Evolutionary conservation across 2,329 filamentous ascomycete genomes (phyloP).

Genomic region (Trichoderma brevicompactum): DNA sequence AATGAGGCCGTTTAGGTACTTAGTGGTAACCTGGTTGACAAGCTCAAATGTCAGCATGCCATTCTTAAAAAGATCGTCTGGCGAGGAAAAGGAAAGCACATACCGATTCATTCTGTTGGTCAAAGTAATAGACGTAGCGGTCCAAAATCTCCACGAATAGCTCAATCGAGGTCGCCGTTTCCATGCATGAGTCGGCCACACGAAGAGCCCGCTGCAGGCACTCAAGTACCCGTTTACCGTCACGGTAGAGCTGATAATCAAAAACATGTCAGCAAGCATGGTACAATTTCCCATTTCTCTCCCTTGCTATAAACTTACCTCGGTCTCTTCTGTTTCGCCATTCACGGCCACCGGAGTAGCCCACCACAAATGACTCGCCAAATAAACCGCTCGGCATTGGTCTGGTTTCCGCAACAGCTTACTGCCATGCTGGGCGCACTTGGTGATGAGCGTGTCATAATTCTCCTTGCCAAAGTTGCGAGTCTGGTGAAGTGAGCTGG

Average conservation of each 20-base stretch:
- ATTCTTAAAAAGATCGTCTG: background rate
- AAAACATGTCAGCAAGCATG: constrained; percentile 34
- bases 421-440: constrained; percentile 93
- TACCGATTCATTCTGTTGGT: constrained; percentile 96
- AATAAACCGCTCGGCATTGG: constrained; percentile 93
- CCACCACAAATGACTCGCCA: constrained; percentile 98
- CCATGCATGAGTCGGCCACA: constrained; percentile 98
- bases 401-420: constrained; percentile 97
- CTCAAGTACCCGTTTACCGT: constrained; percentile 95
- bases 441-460: constrained; percentile 97
- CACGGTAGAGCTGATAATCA: constrained; percentile 78
- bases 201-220: constrained; percentile 93
- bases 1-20: constrained; percentile 97
- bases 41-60: constrained; percentile 30
- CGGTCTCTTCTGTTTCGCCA: constrained; percentile 79
- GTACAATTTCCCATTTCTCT: background rate
- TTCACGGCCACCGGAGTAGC: constrained; percentile 79
- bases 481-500: constrained; percentile 84
- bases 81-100: constrained; percentile 36
- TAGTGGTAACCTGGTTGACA: constrained; percentile 73
- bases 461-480: constrained; percentile 94
- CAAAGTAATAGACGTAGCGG: constrained; percentile 98
- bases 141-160: constrained; percentile 98
- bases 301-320: constrained; percentile 54
- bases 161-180: constrained; percentile 94